Percentiles rank a stretch among this genome's conserved stretches.
These are phyloP conservation scores for Alternaria rosae DNA, from an alignment of 2,329 filamentous ascomycete species.

Conservation along the genomic window DNA sequence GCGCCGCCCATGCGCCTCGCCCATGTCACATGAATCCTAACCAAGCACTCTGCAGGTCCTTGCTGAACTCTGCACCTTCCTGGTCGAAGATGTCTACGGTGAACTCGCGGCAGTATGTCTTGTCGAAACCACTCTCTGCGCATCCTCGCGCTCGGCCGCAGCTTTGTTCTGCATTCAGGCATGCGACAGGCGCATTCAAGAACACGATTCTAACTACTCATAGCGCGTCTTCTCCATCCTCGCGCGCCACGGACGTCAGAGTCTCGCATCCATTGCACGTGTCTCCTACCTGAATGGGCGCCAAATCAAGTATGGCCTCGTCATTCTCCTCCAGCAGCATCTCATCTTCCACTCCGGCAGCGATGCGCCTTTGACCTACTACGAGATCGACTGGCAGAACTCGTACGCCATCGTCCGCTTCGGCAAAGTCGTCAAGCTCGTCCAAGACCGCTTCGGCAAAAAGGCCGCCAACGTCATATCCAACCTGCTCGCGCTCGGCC, in stretches of 20 bases:
- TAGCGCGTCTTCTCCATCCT: conserved; percentile 87
- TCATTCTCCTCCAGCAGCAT: conserved; percentile 87
- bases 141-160: neutral
- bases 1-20: conserved; percentile 13
- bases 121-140: neutral
- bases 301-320: conserved; percentile 81
- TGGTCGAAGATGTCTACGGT: conserved; percentile 89
- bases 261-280: conserved; percentile 71
- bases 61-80: conserved; percentile 86
- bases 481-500: conserved; percentile 77
- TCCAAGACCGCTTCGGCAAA: conserved; percentile 77
- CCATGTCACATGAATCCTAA: conserved; percentile 44
- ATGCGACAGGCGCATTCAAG: conserved; percentile 16
- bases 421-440: conserved; percentile 80
- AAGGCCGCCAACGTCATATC: conserved; percentile 77
- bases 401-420: conserved; percentile 84
- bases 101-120: conserved; percentile 82
- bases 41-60: conserved; percentile 69
- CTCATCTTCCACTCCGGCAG: conserved; percentile 77
- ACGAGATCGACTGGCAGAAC: conserved; percentile 81
- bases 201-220: conserved; percentile 18
- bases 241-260: conserved; percentile 78
- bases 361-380: conserved; percentile 71
- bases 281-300: conserved; percentile 76
- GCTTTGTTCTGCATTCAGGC: neutral